A percentile compares a stretch with the other conserved stretches of the same genome.
These are phyloP conservation scores for Trichosporon coremiiforme DNA, from an alignment of 1,284 basidiomycete genomes.

Conservation along the genomic window DNA sequence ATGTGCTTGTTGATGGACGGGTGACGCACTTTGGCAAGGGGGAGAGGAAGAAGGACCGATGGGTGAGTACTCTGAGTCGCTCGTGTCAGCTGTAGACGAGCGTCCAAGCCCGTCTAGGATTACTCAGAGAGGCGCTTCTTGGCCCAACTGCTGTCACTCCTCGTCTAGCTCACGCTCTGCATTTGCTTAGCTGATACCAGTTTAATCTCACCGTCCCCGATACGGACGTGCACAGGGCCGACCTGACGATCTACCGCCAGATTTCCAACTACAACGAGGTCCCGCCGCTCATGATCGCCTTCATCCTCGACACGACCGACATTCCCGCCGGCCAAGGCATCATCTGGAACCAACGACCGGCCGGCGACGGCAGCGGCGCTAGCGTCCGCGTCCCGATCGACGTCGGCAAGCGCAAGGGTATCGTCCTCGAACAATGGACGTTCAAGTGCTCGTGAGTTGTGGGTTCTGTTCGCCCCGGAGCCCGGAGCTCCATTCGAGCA, in stretches of 20 bases:
- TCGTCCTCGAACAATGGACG: slow-evolving; percentile 55
- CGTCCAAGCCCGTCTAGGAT: not conserved
- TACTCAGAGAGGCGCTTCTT: not conserved
- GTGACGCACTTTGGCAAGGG: slow-evolving; percentile 47
- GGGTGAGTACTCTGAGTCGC: slow-evolving; percentile 40
- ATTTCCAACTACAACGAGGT: slow-evolving; percentile 44
- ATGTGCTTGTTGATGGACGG: slow-evolving; percentile 50
- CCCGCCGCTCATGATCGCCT: slow-evolving; percentile 53
- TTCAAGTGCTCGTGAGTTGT: slow-evolving; percentile 44
- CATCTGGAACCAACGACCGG: slow-evolving; percentile 41
- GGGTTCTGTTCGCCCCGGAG: not conserved
- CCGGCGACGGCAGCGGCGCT: slow-evolving; percentile 7
- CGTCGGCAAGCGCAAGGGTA: slow-evolving; percentile 41
- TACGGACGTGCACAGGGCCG: slow-evolving; percentile 49
- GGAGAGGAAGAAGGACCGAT: slow-evolving; percentile 53
- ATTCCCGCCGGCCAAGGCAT: slow-evolving; percentile 48
- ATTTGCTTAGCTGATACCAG: slow-evolving; percentile 32
- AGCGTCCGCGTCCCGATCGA: slow-evolving; percentile 42
- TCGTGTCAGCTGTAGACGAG: not conserved
- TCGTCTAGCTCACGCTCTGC: not conserved
- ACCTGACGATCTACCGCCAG: slow-evolving; percentile 48
- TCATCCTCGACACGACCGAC: slow-evolving; percentile 55
- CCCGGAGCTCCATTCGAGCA: not conserved
- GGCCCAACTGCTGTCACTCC: not conserved
- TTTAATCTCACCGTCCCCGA: slow-evolving; percentile 54